Conservation (phyloP, 306 rosid species). For the Quercus gilva region DNA sequence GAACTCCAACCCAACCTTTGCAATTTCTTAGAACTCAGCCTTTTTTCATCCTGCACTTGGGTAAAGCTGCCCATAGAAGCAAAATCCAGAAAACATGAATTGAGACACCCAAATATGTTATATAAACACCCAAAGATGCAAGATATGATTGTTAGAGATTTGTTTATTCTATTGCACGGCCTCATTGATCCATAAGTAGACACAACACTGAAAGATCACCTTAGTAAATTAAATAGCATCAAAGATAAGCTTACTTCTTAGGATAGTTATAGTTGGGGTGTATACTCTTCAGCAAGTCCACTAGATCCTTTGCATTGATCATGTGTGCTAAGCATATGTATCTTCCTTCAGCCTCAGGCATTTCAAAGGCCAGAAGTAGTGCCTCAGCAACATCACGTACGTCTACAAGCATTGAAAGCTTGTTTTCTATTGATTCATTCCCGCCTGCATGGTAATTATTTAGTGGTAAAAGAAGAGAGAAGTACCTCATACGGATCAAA, state of each 20-base stretch:
- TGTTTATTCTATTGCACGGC: not conserved
- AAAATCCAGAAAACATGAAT: too few species aligned
- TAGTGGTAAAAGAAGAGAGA: not conserved
- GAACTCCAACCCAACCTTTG: constrained; percentile 54
- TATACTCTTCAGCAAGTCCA: constrained; percentile 47
- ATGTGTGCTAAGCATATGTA: constrained; percentile 48
- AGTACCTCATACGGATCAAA: not conserved
- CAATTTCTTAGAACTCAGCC: constrained; percentile 48
- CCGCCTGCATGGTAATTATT: constrained; percentile 36
- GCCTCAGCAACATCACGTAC: constrained; percentile 69
- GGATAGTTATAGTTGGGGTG: constrained; percentile 68
- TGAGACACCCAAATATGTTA: not conserved
- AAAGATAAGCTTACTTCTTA: constrained; percentile 45
- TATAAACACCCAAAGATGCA: not conserved
- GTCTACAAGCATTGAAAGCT: constrained; percentile 38
- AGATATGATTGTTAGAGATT: not conserved
- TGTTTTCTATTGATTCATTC: constrained; percentile 49
- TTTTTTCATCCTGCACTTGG: constrained; percentile 22
- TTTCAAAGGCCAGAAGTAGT: constrained; percentile 60
- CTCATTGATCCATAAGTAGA: not conserved
- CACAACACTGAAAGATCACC: not conserved
- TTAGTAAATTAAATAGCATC: not conserved
- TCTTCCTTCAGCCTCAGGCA: constrained; percentile 69
- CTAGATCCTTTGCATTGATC: constrained; percentile 34
- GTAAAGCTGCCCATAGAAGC: constrained; percentile 24